Evolutionary conservation across 495 filamentous ascomycete genomes (phyloP), one percentile per base, ranked within the genome.

Genomic region (Chaetomium fimeti): DNA sequence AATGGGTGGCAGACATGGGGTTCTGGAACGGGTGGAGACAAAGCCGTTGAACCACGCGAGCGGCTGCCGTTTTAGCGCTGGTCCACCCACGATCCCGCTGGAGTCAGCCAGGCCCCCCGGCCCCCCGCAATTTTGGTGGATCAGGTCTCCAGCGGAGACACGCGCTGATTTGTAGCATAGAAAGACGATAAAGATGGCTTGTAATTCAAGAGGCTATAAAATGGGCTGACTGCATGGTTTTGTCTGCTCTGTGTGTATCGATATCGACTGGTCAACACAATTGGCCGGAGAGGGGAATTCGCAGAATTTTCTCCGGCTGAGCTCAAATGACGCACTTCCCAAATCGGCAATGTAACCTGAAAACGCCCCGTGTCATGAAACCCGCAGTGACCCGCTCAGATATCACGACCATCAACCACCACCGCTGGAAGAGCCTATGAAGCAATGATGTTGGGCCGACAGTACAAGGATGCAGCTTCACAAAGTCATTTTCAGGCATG

Each of bases 151-250:
- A 38, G 38, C 15, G 27, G 53, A 38, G 29, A 55, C 53, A 13
- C 3, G 25, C 27, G 16, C 5, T 47, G 53, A 27, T 13, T 36
- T 55, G 53, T 55, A 55, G 28, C 53, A 55, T 55, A 55, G 53
- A 36, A 55, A 55, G 53, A 52, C 49, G 13, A 55, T 55, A 55
- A 22, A 55, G 53, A 25, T 20, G 53, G 53, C 53, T 29, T 55
- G 53, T 55, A 36, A 22, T 38, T 18, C 6, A 7, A 7, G 43
- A 47, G n/a, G 43, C 43, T 55, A 16, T 32, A 16, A 55, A 27
- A 27, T 15, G 49, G 24, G 24, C 13, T 27, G 49, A 22, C 22
- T 52, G 25, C 49, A 27, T 3, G 11, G n/a, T 28, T 52, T 52
- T 52, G 12, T 52, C 8, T 20, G 4, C 22, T 52, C 15, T 27